Evolutionary conservation across 2,329 filamentous ascomycete species (phyloP).

Genomic region (Arthrobotrys conoides): DNA sequence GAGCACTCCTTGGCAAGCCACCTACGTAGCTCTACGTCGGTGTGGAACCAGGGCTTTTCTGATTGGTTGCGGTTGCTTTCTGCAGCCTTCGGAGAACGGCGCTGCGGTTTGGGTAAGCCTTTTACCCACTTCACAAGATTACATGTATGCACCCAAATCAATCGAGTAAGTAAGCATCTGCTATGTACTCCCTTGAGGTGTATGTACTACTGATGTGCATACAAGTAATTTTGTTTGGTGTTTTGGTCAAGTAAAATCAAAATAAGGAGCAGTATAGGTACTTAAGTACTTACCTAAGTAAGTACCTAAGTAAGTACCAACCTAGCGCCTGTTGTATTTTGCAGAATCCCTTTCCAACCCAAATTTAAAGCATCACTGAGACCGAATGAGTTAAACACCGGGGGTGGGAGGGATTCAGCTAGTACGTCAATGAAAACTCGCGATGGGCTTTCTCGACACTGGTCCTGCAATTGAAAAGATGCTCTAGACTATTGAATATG

Average conservation of each 20-base stretch:
- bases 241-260: too few relatives aligned
- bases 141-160: not conserved
- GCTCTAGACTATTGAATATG: too few relatives aligned
- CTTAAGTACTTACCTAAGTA: too few relatives aligned
- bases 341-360: constrained; percentile 10
- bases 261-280: too few relatives aligned
- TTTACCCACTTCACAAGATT: constrained; percentile 35
- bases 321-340: constrained; percentile 28
- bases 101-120: constrained; percentile 37
- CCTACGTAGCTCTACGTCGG: constrained; percentile 49
- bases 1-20: constrained; percentile 61
- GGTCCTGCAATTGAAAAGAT: not conserved
- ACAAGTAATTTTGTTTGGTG: too few relatives aligned
- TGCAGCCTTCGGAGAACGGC: constrained; percentile 60
- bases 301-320: too few relatives aligned
- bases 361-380: constrained; percentile 32
- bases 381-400: too few relatives aligned
- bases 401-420: too few relatives aligned
- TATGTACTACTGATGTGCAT: too few relatives aligned
- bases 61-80: constrained; percentile 54
- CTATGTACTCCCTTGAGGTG: too few relatives aligned
- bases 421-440: not conserved
- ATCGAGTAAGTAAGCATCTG: constrained; percentile 28
- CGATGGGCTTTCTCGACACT: not conserved
- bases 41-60: constrained; percentile 35